phyloP scores from a whole-genome alignment of 2,329 filamentous ascomycete species.

The Sporothrix schenckii region DNA sequence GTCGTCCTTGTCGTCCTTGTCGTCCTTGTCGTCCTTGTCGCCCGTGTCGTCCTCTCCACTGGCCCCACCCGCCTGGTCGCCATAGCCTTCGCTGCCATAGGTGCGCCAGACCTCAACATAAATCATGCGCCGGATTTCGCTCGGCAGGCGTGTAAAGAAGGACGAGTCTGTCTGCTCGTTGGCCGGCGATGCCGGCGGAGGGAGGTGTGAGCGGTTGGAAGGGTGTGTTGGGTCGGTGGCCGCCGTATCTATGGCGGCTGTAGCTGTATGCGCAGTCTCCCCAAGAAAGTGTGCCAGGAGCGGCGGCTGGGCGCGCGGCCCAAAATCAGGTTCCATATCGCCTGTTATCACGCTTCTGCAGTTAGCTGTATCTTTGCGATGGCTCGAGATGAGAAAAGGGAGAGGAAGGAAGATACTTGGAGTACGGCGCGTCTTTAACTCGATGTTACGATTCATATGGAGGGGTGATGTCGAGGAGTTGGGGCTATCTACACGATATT shows the following conservation, averaged over 20 bases:
- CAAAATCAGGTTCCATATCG: not conserved
- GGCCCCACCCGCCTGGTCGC: not conserved
- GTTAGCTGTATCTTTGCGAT: not conserved
- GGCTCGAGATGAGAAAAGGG: not conserved
- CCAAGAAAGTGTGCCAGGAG: constrained; percentile 13
- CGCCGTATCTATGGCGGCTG: not conserved
- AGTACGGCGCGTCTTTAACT: not conserved
- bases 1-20: not conserved
- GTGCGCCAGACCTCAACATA: constrained; percentile 40
- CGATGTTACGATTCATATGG: constrained; percentile 1
- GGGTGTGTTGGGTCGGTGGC: too few relatives aligned
- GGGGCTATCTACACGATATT: not conserved
- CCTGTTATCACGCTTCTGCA: not conserved
- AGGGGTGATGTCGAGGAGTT: constrained; percentile 12
- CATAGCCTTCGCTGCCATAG: constrained; percentile 27
- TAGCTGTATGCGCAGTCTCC: not conserved
- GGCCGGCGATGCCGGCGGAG: constrained; percentile 37
- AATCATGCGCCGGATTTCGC: constrained; percentile 42
- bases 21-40: not conserved
- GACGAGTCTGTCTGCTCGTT: constrained; percentile 50
- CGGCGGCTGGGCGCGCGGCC: constrained; percentile 13
- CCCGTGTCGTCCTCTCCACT: too few relatives aligned
- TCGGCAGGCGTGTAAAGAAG: constrained; percentile 40
- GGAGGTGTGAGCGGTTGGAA: not conserved
- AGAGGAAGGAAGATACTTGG: not conserved